Percentiles rank a stretch among this genome's conserved stretches.
phyloP scores from a whole-genome alignment of 164 flowering plant species.

The Echeveria elegans region DNA sequence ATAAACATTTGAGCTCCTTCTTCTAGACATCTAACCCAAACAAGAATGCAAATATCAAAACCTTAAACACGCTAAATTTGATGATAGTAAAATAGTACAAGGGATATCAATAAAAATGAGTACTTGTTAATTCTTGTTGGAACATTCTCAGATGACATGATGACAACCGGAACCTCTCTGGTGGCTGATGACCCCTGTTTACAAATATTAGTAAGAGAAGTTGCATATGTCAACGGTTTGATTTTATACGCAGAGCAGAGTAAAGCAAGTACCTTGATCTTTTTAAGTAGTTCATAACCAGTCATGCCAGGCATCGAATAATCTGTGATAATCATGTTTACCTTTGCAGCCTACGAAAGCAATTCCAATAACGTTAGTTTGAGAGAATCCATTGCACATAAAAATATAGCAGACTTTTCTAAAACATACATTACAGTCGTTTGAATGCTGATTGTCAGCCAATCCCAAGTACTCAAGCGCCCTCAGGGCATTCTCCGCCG shows the following conservation, averaged over 20 bases:
- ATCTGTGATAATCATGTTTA: constrained; percentile 66
- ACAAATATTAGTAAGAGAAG: neutral
- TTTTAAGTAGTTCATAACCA: constrained; percentile 71
- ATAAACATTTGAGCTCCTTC: constrained; percentile 74
- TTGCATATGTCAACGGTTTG: neutral
- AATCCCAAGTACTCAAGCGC: constrained; percentile 64
- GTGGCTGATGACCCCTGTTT: constrained; percentile 53
- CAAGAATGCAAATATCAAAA: neutral
- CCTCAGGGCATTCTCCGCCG: constrained; percentile 51
- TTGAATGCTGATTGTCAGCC: constrained; percentile 22
- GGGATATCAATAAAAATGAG: neutral
- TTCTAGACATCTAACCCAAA: constrained; percentile 48
- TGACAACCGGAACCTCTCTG: constrained; percentile 74
- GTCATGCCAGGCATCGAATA: constrained; percentile 91
- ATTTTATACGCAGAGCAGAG: neutral
- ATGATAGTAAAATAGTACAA: no score
- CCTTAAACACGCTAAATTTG: no score
- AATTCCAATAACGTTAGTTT: neutral
- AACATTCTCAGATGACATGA: constrained; percentile 75
- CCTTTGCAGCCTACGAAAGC: constrained; percentile 30
- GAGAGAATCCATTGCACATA: neutral
- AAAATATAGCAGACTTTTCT: neutral
- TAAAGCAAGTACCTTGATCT: constrained; percentile 41
- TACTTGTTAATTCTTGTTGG: constrained; percentile 39
- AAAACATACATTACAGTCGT: constrained; percentile 2